Percentiles rank a stretch among this genome's conserved stretches.
Conservation (phyloP, 164 flowering plant species). For the Protea cynaroides region DNA sequence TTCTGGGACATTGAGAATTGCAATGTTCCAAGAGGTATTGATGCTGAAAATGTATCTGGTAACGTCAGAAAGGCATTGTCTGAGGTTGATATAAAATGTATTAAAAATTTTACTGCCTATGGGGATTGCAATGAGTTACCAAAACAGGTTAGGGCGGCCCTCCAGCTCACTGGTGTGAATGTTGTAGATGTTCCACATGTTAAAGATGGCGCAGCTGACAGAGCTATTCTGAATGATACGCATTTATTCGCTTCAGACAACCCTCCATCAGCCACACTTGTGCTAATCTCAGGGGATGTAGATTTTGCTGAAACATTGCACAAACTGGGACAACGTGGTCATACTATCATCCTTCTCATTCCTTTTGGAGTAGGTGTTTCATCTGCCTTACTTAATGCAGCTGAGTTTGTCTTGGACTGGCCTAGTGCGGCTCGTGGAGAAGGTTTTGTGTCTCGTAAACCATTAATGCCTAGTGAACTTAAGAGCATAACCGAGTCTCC, state of each 20-base stretch:
- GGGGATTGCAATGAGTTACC: no score
- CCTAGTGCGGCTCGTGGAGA: conserved; percentile 66
- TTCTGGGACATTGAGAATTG: no score
- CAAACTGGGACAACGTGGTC: conserved; percentile 73
- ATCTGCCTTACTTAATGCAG: conserved; percentile 64
- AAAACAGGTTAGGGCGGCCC: no score
- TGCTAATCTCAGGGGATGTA: no score
- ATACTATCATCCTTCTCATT: conserved; percentile 58
- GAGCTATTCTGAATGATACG: conserved; percentile 74
- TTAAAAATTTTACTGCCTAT: no score
- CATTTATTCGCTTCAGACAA: conserved; percentile 75
- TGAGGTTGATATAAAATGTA: no score
- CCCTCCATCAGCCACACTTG: conserved; percentile 64
- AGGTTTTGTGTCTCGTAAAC: conserved; percentile 51
- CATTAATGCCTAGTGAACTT: conserved; percentile 25
- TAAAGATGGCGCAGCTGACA: conserved; percentile 88
- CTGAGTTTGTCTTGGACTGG: conserved; percentile 77
- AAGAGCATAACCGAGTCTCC: conserved; percentile 29
- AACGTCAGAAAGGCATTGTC: no score
- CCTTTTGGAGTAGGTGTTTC: conserved; percentile 61
- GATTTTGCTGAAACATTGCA: no score
- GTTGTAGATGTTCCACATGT: no score
- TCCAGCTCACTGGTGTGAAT: no score
- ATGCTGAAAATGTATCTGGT: no score
- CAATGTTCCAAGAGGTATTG: no score